Conservation (phyloP, 768 basidiomycete species). For the Rhodotorula toruloides region DNA sequence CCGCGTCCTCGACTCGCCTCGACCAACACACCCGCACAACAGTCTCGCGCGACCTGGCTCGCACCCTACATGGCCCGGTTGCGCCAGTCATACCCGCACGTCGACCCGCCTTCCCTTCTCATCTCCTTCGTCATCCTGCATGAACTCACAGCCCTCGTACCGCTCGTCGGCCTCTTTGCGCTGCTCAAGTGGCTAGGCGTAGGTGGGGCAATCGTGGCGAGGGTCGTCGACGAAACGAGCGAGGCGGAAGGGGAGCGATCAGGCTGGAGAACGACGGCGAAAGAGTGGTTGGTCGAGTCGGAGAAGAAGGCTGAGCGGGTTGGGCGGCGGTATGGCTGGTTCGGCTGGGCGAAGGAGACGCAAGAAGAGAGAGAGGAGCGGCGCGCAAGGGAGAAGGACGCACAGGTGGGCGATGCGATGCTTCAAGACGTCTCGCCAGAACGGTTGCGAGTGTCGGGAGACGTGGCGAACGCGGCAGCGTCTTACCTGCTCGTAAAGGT, state of each 20-base stretch:
- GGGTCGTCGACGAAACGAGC: conserved; percentile 30
- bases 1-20: background rate
- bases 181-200: conserved; percentile 61
- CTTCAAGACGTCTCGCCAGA: background rate
- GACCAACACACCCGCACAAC: background rate
- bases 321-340: conserved; percentile 35
- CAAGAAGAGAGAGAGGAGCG: conserved; percentile 2
- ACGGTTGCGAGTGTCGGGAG: background rate
- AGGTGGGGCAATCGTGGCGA: conserved; percentile 61
- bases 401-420: conserved; percentile 34
- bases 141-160: conserved; percentile 73
- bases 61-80: conserved; percentile 46
- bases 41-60: background rate
- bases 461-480: conserved; percentile 45
- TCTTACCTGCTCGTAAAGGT: conserved; percentile 50
- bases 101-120: conserved; percentile 68
- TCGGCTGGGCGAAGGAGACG: conserved; percentile 33
- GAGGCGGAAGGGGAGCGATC: conserved; percentile 41
- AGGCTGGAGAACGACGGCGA: conserved; percentile 43
- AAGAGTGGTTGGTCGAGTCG: conserved; percentile 40
- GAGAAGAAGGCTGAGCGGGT: conserved; percentile 25
- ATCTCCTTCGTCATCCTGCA: conserved; percentile 78
- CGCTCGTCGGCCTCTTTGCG: conserved; percentile 70
- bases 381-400: background rate
- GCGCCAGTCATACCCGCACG: conserved; percentile 58